Base-by-base conservation (phyloP, 805 yeast genomes). In the Saccharomycopsis javanensis region DNA sequence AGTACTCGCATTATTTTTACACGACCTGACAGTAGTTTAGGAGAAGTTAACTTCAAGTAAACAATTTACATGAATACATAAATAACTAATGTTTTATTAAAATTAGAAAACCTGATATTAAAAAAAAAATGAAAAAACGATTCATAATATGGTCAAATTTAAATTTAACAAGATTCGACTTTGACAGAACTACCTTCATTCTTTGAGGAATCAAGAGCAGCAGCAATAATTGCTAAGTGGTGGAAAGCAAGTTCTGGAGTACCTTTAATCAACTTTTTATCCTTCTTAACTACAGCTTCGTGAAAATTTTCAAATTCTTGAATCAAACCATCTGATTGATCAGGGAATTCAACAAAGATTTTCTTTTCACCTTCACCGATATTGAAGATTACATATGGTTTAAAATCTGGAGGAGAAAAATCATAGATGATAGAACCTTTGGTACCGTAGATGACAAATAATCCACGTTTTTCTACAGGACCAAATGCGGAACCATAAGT, bases 401-500 rank as follows among this genome's bases (percentile, higher is more conserved):
- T 72, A n/a, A 62, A 62, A 30, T 68, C 66, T 38, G 73, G 70
- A n/a, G 82, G 81, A n/a, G 83, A 73, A 67, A 84, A 82, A 63
- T 86, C 87, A 62, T 82, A 82, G 35, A 75, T 71, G 27, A 88
- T 69, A 10, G 95, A 82, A 56, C 98, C 98, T 56, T 83, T 76
- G 50, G 79, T 79, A 62, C 97, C 98, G 65, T 81, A 81, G 52
- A 92, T 83, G 62, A 80, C 80, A 69, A 92, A 82, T 62, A 70
- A 75, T 53, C 84, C 78, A 35, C 79, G 71, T 69, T 88, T 86
- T 48, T 82, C 85, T 56, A 88, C 81, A 54, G 90, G 89, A 54
- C 96, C 97, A 65, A 86, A 83, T 13, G 89, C 85, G 23, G 96
- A 85, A 50, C 95, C 94, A 68, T 89, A 89, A 20, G 89, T 85